These are phyloP conservation scores for Cercospora sp. DNA, from an alignment of 2,329 filamentous ascomycete genomes.

Conservation along the genomic window DNA sequence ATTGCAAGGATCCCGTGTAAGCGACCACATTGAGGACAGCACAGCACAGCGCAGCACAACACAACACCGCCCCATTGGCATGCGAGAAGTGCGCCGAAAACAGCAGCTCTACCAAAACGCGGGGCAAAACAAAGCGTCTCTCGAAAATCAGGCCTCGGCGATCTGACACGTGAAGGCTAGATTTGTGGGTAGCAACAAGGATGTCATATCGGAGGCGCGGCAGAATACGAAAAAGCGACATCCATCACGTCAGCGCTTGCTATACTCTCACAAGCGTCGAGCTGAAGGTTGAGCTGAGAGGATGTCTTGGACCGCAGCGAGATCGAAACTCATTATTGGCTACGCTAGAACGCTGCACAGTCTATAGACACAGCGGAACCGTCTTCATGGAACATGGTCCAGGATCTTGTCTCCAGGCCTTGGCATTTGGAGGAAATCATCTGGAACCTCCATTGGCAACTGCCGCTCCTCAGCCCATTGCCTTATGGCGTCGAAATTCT, in stretches of 20 bases:
- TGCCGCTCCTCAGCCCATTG: constrained; percentile 59
- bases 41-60: not conserved
- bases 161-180: not conserved
- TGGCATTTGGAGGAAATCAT: constrained; percentile 23
- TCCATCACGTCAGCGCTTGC: not conserved
- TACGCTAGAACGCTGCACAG: not conserved
- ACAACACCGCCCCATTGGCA: not conserved
- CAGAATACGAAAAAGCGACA: not conserved
- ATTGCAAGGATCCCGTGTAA: not conserved
- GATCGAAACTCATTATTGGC: not conserved
- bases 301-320: not conserved
- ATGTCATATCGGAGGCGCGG: not conserved
- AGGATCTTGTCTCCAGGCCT: constrained; percentile 20
- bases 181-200: not conserved
- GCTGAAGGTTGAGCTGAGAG: not conserved
- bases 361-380: not conserved
- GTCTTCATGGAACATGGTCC: constrained; percentile 19
- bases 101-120: not conserved
- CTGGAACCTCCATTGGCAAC: constrained; percentile 43
- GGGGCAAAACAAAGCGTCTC: not conserved
- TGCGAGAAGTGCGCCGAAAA: not conserved
- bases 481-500: constrained; percentile 57
- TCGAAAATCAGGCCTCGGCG: not conserved
- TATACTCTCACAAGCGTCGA: not conserved
- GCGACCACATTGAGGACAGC: not conserved